phyloP scores from a whole-genome alignment of 2,329 filamentous ascomycete species.

The Gyromitra esculenta region DNA sequence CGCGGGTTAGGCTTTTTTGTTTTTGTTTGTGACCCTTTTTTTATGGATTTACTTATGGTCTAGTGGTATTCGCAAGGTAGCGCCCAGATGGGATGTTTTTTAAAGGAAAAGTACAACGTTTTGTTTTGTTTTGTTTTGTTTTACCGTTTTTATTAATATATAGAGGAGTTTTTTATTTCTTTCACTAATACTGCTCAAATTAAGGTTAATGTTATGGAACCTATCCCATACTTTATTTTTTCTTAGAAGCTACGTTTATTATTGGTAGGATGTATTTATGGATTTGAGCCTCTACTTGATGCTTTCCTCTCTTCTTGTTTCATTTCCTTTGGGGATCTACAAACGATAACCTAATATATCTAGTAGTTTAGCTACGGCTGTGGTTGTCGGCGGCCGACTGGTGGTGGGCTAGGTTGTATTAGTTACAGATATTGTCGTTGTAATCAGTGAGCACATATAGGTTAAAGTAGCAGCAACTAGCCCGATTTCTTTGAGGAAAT shows the following conservation, averaged over 20 bases:
- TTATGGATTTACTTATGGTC: conserved; percentile 17
- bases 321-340: too few species aligned
- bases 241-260: conserved; percentile 9
- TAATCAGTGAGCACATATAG: background rate
- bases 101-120: conserved; percentile 15
- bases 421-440: background rate
- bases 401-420: background rate
- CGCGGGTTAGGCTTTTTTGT: conserved; percentile 14
- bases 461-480: background rate
- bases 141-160: conserved; percentile 20
- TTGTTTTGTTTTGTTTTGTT: conserved; percentile 1
- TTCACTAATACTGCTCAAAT: background rate
- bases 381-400: too few species aligned
- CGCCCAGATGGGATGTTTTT: conserved; percentile 6
- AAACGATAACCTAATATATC: too few species aligned
- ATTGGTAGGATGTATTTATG: conserved; percentile 10
- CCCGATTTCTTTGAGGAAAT: background rate
- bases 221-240: background rate
- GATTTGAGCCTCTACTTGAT: background rate
- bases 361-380: background rate
- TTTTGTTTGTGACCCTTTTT: background rate
- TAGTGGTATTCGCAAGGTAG: conserved; percentile 13
- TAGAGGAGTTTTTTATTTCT: conserved; percentile 32
- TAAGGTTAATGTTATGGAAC: conserved; percentile 10
- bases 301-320: background rate